Conservation (phyloP, 2,329 filamentous ascomycete genomes). For the Xylaria sp. region DNA sequence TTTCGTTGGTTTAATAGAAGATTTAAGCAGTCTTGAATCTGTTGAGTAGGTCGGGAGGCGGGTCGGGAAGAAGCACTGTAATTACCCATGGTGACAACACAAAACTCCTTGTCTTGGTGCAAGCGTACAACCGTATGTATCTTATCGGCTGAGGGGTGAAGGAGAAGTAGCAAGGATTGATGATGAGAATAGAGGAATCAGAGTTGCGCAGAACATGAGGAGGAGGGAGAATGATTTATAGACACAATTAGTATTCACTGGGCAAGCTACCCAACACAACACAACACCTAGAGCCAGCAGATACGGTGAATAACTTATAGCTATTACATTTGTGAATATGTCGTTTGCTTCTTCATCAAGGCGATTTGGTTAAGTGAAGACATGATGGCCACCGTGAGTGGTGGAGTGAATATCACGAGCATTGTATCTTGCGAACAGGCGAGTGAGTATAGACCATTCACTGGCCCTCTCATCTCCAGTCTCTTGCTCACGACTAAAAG, state of each 20-base stretch:
- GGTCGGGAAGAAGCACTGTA: too few species aligned
- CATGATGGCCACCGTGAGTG: background rate
- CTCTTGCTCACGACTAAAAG: background rate
- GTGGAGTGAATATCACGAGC: constrained; percentile 4
- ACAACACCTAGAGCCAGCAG: background rate
- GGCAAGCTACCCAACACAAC: background rate
- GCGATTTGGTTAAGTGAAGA: background rate
- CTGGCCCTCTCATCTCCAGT: background rate
- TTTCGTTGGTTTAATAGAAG: background rate
- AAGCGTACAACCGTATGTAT: background rate
- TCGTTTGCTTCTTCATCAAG: constrained; percentile 12
- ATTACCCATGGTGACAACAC: background rate
- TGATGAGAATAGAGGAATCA: background rate
- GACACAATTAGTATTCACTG: background rate
- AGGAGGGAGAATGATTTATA: background rate
- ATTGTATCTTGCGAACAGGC: background rate
- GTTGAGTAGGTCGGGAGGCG: too few species aligned
- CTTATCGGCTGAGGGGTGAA: background rate
- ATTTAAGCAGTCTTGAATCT: background rate
- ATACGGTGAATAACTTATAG: background rate
- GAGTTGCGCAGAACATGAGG: background rate
- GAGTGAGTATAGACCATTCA: background rate
- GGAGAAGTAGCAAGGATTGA: background rate
- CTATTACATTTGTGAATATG: background rate
- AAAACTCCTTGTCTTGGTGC: background rate